phyloP scores from a whole-genome alignment of 345 rosid species.

The Eucalyptus cloeziana region DNA sequence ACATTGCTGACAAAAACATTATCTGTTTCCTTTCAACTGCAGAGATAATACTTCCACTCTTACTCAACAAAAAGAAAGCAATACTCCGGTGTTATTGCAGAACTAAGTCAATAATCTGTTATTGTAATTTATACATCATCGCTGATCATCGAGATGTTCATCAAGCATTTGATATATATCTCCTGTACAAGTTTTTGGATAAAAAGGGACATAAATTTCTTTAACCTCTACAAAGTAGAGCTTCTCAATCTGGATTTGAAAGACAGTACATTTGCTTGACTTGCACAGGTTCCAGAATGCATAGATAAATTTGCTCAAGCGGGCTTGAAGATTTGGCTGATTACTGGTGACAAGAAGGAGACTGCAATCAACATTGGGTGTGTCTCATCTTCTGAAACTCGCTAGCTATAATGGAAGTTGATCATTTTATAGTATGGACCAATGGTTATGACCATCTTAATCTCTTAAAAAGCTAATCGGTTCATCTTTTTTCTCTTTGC shows the following conservation, averaged over 20 bases:
- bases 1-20: not conserved
- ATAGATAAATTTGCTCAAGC: conserved; percentile 86
- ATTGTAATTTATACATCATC: not conserved
- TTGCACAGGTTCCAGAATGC: conserved; percentile 62
- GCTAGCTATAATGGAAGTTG: not conserved
- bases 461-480: not conserved
- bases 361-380: conserved; percentile 84
- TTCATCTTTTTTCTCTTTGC: not conserved
- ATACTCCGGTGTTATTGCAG: not conserved
- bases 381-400: not conserved
- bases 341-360: conserved; percentile 77
- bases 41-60: not conserved
- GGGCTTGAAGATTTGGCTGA: conserved; percentile 72
- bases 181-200: not conserved
- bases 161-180: not conserved
- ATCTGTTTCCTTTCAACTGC: not conserved
- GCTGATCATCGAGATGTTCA: not conserved
- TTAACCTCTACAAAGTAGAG: not conserved
- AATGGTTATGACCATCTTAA: not conserved
- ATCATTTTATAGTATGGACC: not conserved
- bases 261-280: not conserved
- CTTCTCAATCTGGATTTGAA: not conserved
- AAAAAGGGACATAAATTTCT: not conserved
- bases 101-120: not conserved
- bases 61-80: not conserved